A percentile compares a stretch with the other conserved stretches of the same genome.
Evolutionary conservation across 1,139 yeast species (phyloP).

Genomic region (Spencermartinsiella ligniputridi): DNA sequence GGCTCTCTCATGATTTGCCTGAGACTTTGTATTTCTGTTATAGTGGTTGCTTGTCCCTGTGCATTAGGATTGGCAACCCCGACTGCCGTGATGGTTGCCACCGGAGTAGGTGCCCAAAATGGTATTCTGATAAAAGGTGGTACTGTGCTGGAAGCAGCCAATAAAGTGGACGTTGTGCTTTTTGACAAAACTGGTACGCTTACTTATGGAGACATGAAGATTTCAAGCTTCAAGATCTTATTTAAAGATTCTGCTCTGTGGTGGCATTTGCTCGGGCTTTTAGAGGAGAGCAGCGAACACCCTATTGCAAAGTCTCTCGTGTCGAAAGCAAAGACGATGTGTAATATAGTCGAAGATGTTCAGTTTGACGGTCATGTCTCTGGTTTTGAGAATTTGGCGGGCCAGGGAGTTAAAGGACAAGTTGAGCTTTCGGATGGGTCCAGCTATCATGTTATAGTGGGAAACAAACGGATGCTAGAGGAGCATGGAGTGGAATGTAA

Average conservation of each 20-base stretch:
- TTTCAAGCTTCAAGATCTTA: slow-evolving; percentile 32
- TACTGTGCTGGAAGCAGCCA: slow-evolving; percentile 74
- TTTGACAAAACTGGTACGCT: slow-evolving; percentile 97
- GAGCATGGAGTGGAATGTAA: slow-evolving; percentile 23
- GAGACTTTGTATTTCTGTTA: slow-evolving; percentile 83
- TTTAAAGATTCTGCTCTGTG: slow-evolving; percentile 29
- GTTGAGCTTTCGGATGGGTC: slow-evolving; percentile 30
- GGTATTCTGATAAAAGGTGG: slow-evolving; percentile 96
- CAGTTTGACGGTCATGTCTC: slow-evolving; percentile 36
- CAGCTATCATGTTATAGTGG: slow-evolving; percentile 44
- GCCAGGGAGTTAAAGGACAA: slow-evolving; percentile 63
- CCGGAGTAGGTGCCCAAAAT: slow-evolving; percentile 88
- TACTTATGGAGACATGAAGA: slow-evolving; percentile 77
- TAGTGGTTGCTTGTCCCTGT: slow-evolving; percentile 98
- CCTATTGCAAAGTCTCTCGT: slow-evolving; percentile 77
- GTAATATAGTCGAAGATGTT: slow-evolving; percentile 24
- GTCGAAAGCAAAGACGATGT: slow-evolving; percentile 29
- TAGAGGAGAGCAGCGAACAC: slow-evolving; percentile 77
- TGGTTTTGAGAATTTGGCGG: slow-evolving; percentile 54
- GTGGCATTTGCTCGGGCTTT: slow-evolving; percentile 59
- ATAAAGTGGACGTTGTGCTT: slow-evolving; percentile 59
- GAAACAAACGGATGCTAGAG: slow-evolving; percentile 50
- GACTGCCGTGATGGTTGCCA: slow-evolving; percentile 98
- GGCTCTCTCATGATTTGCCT: slow-evolving; percentile 68
- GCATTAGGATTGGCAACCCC: slow-evolving; percentile 97